phyloP scores from a whole-genome alignment of 2,329 filamentous ascomycete genomes.

The Fulvia fulva region DNA sequence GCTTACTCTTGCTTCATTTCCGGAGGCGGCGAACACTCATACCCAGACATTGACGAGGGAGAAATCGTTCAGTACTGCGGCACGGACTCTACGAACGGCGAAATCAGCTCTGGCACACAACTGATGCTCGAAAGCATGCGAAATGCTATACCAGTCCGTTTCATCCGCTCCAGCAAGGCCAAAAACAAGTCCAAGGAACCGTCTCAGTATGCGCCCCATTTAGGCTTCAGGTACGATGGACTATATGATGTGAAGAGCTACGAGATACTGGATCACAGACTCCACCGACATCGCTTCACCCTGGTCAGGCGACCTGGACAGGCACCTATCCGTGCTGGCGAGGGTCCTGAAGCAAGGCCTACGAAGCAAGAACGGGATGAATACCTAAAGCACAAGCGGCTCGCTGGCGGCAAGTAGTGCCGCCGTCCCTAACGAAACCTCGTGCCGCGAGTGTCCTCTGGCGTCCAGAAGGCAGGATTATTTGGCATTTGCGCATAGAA shows the following conservation, averaged over 20 bases:
- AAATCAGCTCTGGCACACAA: conserved; percentile 38
- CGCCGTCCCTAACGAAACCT: too few relatives aligned
- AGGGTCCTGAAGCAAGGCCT: conserved; percentile 40
- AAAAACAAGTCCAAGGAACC: conserved; percentile 40
- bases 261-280: conserved; percentile 38
- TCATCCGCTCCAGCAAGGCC: conserved; percentile 48
- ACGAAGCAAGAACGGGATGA: conserved; percentile 39
- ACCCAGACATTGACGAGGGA: conserved; percentile 50
- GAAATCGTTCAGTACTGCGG: conserved; percentile 51
- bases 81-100: conserved; percentile 39
- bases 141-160: conserved; percentile 43
- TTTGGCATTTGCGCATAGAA: background rate
- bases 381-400: conserved; percentile 23
- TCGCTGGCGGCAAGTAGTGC: conserved; percentile 16
- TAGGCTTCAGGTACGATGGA: conserved; percentile 56
- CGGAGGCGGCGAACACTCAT: conserved; percentile 33
- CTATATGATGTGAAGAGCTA: conserved; percentile 47
- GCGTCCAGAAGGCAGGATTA: background rate
- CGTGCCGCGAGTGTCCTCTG: too few relatives aligned
- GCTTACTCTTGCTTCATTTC: conserved; percentile 56
- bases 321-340: conserved; percentile 43
- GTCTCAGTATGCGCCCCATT: conserved; percentile 45
- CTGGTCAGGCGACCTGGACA: conserved; percentile 44
- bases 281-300: conserved; percentile 47
- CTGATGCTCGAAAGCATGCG: conserved; percentile 41